phyloP scores from a whole-genome alignment of 1,139 yeast genomes.

The Hansenula sp. region DNA sequence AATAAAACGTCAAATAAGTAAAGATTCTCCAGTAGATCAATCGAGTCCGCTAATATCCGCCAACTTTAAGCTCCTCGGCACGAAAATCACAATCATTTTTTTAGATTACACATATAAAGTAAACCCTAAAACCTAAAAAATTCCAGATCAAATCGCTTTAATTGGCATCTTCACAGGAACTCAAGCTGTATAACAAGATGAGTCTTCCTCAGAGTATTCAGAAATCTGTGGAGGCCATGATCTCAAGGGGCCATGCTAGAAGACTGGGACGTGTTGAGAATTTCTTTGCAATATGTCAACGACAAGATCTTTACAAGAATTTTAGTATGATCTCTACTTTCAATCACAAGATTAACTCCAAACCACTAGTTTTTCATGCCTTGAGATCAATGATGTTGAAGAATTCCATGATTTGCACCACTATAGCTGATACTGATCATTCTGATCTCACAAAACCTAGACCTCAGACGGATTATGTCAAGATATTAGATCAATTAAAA shows the following conservation, averaged over 20 bases:
- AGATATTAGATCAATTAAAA: not conserved
- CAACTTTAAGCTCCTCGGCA: too few relatives aligned
- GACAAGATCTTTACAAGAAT: not conserved
- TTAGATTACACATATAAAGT: too few relatives aligned
- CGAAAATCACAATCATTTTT: too few relatives aligned
- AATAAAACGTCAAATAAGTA: too few relatives aligned
- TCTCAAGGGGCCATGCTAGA: constrained; percentile 2
- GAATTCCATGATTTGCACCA: constrained; percentile 1
- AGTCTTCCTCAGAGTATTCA: too few relatives aligned
- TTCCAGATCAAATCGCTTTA: too few relatives aligned
- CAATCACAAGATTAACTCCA: not conserved
- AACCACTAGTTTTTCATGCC: not conserved
- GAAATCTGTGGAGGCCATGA: not conserved
- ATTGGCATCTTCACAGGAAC: too few relatives aligned
- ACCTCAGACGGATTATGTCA: not conserved
- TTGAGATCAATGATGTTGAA: not conserved
- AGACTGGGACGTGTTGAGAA: constrained; percentile 3
- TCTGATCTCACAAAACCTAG: not conserved
- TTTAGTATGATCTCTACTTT: not conserved
- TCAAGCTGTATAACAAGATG: too few relatives aligned
- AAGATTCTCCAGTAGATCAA: too few relatives aligned
- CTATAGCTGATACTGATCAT: not conserved
- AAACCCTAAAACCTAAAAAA: too few relatives aligned
- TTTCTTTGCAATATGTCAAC: constrained; percentile 1
- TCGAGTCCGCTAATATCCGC: too few relatives aligned